Evolutionary conservation across 225 moss, liverwort and hornwort genomes (phyloP).

Genomic region (Neckera pumila): DNA sequence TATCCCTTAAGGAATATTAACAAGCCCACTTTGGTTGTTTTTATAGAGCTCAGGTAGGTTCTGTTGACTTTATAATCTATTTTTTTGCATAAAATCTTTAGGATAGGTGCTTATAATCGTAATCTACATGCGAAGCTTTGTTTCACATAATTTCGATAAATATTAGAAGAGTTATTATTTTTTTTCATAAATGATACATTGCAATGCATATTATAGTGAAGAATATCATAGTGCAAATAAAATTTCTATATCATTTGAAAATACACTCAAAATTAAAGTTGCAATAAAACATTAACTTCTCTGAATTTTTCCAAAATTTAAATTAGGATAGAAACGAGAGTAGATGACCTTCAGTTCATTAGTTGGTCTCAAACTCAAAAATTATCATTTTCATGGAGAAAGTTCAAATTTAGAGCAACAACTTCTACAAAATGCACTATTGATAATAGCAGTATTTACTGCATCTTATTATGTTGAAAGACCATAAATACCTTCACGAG

Average conservation of each 20-base stretch:
- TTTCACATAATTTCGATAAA: background rate
- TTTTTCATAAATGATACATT: background rate
- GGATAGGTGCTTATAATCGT: too few relatives aligned
- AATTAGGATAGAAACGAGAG: background rate
- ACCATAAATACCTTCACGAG: fast-evolving
- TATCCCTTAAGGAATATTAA: fast-evolving
- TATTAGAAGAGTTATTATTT: background rate
- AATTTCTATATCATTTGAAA: fast-evolving
- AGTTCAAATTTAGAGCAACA: background rate
- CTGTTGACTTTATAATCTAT: background rate
- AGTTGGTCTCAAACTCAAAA: fast-evolving
- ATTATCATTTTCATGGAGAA: background rate
- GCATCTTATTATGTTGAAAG: background rate
- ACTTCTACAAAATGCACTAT: background rate
- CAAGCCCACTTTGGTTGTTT: fast-evolving
- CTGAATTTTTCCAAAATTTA: background rate
- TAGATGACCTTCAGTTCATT: background rate
- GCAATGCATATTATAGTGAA: background rate
- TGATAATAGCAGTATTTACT: background rate
- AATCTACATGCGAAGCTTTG: background rate
- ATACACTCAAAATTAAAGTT: background rate
- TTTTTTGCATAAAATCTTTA: background rate
- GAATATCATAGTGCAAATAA: fast-evolving
- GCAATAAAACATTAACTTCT: background rate
- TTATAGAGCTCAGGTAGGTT: fast-evolving